phyloP scores from a whole-genome alignment of 2,329 filamentous ascomycete species.

The Gremmenia infestans region DNA sequence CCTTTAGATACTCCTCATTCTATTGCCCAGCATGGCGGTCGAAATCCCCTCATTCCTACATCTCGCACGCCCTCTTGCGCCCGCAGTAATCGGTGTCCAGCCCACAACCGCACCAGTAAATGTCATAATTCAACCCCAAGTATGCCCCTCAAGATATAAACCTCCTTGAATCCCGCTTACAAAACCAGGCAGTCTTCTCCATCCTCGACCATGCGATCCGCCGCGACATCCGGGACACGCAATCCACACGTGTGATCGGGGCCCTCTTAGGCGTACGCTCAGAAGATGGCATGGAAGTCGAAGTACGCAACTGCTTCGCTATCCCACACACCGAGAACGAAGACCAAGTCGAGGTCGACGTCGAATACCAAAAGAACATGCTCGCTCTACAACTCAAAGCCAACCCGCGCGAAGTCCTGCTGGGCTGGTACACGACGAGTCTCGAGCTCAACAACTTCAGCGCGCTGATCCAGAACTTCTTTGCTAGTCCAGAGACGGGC shows the following conservation, averaged over 20 bases:
- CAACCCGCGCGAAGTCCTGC: slow-evolving; percentile 85
- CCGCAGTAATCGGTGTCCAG: slow-evolving; percentile 71
- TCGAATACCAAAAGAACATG: slow-evolving; percentile 99
- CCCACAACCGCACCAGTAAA: slow-evolving; percentile 85
- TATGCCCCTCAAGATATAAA: slow-evolving; percentile 39
- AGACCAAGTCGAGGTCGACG: slow-evolving; percentile 98
- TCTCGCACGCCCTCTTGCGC: slow-evolving; percentile 86
- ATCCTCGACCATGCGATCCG: slow-evolving; percentile 92
- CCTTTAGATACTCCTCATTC: background rate
- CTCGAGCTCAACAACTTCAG: slow-evolving; percentile 97
- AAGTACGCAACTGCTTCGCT: slow-evolving; percentile 94
- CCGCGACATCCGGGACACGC: slow-evolving; percentile 56
- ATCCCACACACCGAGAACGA: slow-evolving; percentile 98
- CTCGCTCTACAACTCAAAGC: slow-evolving; percentile 90
- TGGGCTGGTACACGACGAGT: slow-evolving; percentile 98
- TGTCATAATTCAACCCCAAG: slow-evolving; percentile 93
- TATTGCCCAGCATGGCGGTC: slow-evolving; percentile 67
- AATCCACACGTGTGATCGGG: slow-evolving; percentile 94
- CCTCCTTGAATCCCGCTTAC: slow-evolving; percentile 7
- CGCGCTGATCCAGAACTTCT: slow-evolving; percentile 99
- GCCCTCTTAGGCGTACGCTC: slow-evolving; percentile 88
- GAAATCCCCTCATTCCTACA: slow-evolving; percentile 82
- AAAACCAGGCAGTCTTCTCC: slow-evolving; percentile 59
- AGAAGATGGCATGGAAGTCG: slow-evolving; percentile 94
- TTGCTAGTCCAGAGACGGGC: slow-evolving; percentile 91